These are phyloP conservation scores for Naganishia vaughanmartiniae DNA, from an alignment of 768 basidiomycete genomes.

Conservation along the genomic window DNA sequence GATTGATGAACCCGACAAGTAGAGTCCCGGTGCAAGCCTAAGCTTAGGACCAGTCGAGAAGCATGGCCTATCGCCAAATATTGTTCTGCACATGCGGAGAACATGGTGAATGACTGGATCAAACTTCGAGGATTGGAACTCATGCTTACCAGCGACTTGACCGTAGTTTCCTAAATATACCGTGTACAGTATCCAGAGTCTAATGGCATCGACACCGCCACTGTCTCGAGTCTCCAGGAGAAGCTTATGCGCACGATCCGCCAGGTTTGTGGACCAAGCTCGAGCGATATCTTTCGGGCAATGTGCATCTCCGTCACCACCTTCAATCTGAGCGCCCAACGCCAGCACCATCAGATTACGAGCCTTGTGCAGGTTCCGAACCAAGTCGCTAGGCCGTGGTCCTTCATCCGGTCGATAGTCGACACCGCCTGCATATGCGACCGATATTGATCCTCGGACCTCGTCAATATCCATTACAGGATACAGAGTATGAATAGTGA, in stretches of 20 bases:
- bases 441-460: constrained; percentile 24
- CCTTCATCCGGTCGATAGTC: constrained; percentile 3
- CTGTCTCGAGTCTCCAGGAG: constrained; percentile 2
- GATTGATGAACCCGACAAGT: constrained; percentile 11
- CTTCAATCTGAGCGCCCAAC: constrained; percentile 31
- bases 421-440: constrained; percentile 17
- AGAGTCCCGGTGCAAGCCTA: constrained; percentile 21
- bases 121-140: neutral
- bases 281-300: constrained; percentile 27
- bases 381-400: neutral
- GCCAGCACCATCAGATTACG: constrained; percentile 27
- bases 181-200: constrained; percentile 23
- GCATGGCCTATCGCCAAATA: constrained; percentile 26
- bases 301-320: constrained; percentile 29
- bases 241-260: constrained; percentile 9
- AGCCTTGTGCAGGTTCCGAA: constrained; percentile 7
- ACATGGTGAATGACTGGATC: neutral
- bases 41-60: constrained; percentile 6
- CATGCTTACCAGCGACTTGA: constrained; percentile 20
- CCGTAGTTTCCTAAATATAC: constrained; percentile 28
- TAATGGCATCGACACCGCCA: constrained; percentile 18
- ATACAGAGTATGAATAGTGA: constrained; percentile 18
- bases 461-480: constrained; percentile 23
- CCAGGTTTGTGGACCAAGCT: constrained; percentile 23
- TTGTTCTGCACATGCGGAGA: neutral